phyloP scores from a whole-genome alignment of 768 basidiomycete species.

The Kwoniella sp. region DNA sequence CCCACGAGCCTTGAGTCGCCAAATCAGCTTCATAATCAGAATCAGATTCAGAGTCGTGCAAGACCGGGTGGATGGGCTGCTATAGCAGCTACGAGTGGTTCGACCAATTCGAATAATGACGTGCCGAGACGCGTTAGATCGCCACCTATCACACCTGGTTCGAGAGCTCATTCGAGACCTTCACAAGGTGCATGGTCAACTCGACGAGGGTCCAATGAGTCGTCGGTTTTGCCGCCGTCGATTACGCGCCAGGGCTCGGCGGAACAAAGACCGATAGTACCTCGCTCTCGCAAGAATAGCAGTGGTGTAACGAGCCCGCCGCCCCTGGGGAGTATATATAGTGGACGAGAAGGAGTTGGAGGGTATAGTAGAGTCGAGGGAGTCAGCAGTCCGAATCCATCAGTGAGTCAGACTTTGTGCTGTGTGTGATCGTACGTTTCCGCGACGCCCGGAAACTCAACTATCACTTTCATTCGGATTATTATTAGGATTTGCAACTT shows the following conservation, averaged over 20 bases:
- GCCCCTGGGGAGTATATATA: conserved; percentile 17
- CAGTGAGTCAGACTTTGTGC: conserved; percentile 19
- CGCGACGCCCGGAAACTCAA: too few relatives aligned
- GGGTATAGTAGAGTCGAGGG: conserved; percentile 24
- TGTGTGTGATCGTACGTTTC: too few relatives aligned
- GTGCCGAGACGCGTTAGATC: conserved; percentile 6
- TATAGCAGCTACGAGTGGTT: background rate
- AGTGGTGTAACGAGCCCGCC: conserved; percentile 2
- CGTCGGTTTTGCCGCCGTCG: conserved; percentile 4
- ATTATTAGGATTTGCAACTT: conserved; percentile 43
- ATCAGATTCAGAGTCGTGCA: conserved; percentile 5
- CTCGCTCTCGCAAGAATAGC: conserved; percentile 13
- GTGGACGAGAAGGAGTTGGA: conserved; percentile 26
- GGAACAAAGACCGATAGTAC: conserved; percentile 9
- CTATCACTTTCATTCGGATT: too few relatives aligned
- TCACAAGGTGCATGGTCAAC: conserved; percentile 15
- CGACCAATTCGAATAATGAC: background rate
- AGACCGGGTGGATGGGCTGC: conserved; percentile 25
- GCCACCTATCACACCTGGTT: conserved; percentile 20
- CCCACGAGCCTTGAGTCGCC: conserved; percentile 20
- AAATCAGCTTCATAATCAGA: background rate
- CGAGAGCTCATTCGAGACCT: conserved; percentile 13
- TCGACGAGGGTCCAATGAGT: conserved; percentile 21
- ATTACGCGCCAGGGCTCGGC: conserved; percentile 20
- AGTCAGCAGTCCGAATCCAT: conserved; percentile 30